Evolutionary conservation across 345 rosid genomes (phyloP), one percentile per base, ranked within the genome.

Genomic region (Geranium rotundifolium): DNA sequence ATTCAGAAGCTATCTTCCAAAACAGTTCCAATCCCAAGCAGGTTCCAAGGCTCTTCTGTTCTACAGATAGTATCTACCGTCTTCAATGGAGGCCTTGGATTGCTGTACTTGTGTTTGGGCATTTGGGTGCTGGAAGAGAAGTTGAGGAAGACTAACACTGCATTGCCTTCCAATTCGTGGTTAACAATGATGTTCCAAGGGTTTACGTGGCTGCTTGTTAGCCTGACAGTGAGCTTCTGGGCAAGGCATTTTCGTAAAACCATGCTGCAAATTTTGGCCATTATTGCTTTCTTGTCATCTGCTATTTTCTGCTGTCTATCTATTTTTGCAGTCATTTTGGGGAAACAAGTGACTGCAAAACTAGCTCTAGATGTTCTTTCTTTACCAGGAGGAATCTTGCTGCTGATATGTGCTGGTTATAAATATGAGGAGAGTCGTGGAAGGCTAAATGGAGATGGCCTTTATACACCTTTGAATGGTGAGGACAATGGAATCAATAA

Each of bases 51-150:
- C 1, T 59, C 65, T 31, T 75, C 84, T 8, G 67, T 68, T 14
- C 67, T 84, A 58, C 89, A 81, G 60, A 67, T 75, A 16, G 68
- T 69, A 0, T 83, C 98, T 52, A 79, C 79, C 16, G 9, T 80
- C 7, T 61, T 79, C 59, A 89, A 89, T 72, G 88, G 86, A 3
- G 65, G 77, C 64, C 67, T 89, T 52, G 98, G 96, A 49, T 56
- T 84, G 41, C 60, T 73, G 29, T 84, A 85, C 74, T 62, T 85
- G 17, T 61, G 84, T 63, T 72, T 79, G 31, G 89, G 86, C 65
- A 57, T 71, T 63, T 87, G 90, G 89, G 65, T 64, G 62, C 67
- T 89, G 64, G 86, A 75, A 69, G 84, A 89, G 75, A 73, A 75
- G 59, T 52, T 76, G 68, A 73, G 82, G 60, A 73, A 58, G 70